Percentiles rank a stretch among this genome's conserved stretches.
Conservation (phyloP, 805 yeast genomes). For the Wickerhamomyces bovis region DNA sequence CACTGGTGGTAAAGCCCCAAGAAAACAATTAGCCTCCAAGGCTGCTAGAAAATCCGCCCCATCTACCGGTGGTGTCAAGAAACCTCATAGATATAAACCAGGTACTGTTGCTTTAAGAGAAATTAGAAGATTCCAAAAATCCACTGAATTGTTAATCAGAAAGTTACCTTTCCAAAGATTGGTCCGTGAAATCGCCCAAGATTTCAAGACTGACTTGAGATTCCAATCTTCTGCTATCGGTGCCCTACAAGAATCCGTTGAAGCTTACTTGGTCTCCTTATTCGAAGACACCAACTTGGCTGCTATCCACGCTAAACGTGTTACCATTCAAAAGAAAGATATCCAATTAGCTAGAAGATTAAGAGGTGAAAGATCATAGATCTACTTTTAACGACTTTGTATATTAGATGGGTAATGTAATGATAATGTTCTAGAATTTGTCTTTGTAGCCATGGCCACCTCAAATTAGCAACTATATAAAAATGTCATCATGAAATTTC, state of each 20-base stretch:
- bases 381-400: constrained; percentile 13
- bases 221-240: constrained; percentile 97
- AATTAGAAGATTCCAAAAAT: constrained; percentile 95
- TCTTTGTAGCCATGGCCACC: not conserved
- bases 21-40: constrained; percentile 88
- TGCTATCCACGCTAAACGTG: constrained; percentile 99
- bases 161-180: constrained; percentile 96
- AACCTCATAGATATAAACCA: constrained; percentile 95
- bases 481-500: not conserved
- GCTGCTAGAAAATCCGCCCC: constrained; percentile 94
- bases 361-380: constrained; percentile 90
- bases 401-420: constrained; percentile 21
- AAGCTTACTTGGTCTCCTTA: constrained; percentile 92
- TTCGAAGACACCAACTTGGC: constrained; percentile 98
- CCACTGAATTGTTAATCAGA: constrained; percentile 91
- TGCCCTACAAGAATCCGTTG: constrained; percentile 98
- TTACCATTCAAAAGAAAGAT: constrained; percentile 97
- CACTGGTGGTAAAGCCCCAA: constrained; percentile 95
- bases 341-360: constrained; percentile 96
- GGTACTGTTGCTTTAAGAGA: constrained; percentile 96
- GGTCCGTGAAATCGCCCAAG: constrained; percentile 94
- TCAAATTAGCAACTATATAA: not conserved
- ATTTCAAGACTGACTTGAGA: constrained; percentile 87
- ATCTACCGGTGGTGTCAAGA: constrained; percentile 88
- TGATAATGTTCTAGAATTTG: not conserved